Evolutionary conservation across 805 yeast species (phyloP), one percentile per base, ranked within the genome.

Genomic region (Nakazawaea ambrosiae): DNA sequence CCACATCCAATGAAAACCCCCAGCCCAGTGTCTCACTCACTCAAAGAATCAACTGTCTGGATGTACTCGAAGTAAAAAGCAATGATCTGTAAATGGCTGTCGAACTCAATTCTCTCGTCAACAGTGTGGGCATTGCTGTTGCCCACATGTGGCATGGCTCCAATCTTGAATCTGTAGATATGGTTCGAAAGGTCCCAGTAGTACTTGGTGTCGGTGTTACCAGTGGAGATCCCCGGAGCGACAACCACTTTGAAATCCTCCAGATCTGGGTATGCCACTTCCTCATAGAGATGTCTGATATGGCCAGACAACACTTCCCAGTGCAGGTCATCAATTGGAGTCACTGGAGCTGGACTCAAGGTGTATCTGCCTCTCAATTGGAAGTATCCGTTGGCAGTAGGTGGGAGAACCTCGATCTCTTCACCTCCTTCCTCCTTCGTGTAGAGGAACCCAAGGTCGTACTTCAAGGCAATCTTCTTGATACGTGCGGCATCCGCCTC

Each of bases 131-230:
- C 63, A 33, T 67, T 62, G 22, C 54, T 55, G 12, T 33, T 28
- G 26, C 59, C 63, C 20, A 60, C 54, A 20, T 63, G 59, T 16
- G 60, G 58, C 22, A 51, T 45, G 17, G 61, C 57, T 23, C 69
- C 72, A 8, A 79, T 77, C 30, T 66, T 63, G 55, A 67, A 78
- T 36, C 86, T 64, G 61, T 66, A 80, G 39, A 80, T 75, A 47
- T 78, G 67, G n/a, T 61, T 51, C 2, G 81, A 67, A 46, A 80
- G 58, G 37, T 59, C 52, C 84, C 83, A 76, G 55, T 75, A 79
- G 50, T 67, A 63, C 35, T 62, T 58, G 4, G 85, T 78, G 48
- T 81, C 87, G 4, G 87, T 80, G 56, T 78, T 79, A 11, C 79
- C 86, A 3, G 81, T 65, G 63, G 75, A 70, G 32, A 79, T 54